These are phyloP conservation scores for Microdochium bolleyi DNA, from an alignment of 2,329 filamentous ascomycete species.

Conservation along the genomic window DNA sequence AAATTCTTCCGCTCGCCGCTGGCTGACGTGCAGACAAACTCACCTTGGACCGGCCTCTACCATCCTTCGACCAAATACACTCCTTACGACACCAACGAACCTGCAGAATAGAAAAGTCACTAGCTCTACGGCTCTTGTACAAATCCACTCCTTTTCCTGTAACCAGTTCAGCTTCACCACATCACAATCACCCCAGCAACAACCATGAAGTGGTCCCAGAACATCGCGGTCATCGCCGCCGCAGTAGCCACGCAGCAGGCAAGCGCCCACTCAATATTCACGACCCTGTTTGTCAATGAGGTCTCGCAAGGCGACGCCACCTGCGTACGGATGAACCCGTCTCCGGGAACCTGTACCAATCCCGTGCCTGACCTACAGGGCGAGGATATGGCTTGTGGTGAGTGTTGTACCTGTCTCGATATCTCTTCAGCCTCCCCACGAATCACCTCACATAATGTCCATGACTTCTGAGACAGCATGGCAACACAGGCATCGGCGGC, in stretches of 20 bases:
- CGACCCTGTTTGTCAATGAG: conserved; percentile 54
- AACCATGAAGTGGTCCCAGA: conserved; percentile 13
- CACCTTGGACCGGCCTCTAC: no score
- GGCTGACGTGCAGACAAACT: no score
- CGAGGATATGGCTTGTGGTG: conserved; percentile 65
- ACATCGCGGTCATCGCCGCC: conserved; percentile 25
- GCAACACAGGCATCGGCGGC: conserved; percentile 31
- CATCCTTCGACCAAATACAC: no score
- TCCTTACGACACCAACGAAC: no score
- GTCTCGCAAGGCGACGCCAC: conserved; percentile 61
- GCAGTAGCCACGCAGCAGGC: conserved; percentile 15
- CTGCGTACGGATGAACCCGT: conserved; percentile 59
- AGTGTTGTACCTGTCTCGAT: no score
- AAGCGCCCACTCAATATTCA: conserved; percentile 53
- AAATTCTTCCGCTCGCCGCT: no score
- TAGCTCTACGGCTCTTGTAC: no score
- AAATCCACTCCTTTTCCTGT: no score
- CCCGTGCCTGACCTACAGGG: conserved; percentile 52
- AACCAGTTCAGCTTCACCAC: not conserved
- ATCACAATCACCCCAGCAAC: conserved; percentile 27
- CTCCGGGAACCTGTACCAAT: conserved; percentile 40
- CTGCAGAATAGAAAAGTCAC: no score
- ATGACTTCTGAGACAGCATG: conserved; percentile 3
- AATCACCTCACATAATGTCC: conserved; percentile 9
- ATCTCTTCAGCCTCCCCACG: not conserved